Conservation (phyloP, 2,329 filamentous ascomycete genomes). For the Arthrobotrys pseudoclavata region DNA sequence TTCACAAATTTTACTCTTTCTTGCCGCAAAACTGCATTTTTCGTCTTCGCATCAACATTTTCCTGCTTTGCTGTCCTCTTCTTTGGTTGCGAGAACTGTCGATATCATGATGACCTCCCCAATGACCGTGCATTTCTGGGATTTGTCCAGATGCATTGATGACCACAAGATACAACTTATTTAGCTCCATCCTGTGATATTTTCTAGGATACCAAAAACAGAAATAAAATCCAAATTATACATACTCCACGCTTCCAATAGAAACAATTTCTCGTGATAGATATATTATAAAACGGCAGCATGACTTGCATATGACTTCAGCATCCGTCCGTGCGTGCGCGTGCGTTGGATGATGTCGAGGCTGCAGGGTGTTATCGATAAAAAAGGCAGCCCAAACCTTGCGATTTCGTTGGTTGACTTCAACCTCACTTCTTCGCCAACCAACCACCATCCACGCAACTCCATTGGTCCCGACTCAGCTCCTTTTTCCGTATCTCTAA, state of each 20-base stretch:
- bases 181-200: conserved; percentile 25
- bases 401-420: conserved; percentile 52
- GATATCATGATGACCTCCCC: conserved; percentile 58
- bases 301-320: conserved; percentile 30
- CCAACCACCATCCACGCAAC: conserved; percentile 41
- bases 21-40: conserved; percentile 3
- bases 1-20: conserved; percentile 6
- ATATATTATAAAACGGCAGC: background rate
- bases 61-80: conserved; percentile 24
- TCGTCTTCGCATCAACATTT: conserved; percentile 23
- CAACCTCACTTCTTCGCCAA: conserved; percentile 54
- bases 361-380: conserved; percentile 58
- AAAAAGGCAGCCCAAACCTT: conserved; percentile 50
- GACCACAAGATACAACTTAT: conserved; percentile 55
- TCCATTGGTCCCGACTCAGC: conserved; percentile 40
- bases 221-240: conserved; percentile 53
- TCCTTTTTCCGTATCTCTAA: conserved; percentile 51
- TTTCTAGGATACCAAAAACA: conserved; percentile 39
- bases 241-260: conserved; percentile 17
- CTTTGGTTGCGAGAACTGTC: conserved; percentile 60
- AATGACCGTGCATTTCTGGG: conserved; percentile 46
- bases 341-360: conserved; percentile 43
- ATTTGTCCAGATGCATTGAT: conserved; percentile 51
- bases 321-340: conserved; percentile 2
- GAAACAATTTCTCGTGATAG: background rate